A percentile compares a stretch with the other conserved stretches of the same genome.
These are phyloP conservation scores for Aspergillus mulundensis DNA, from an alignment of 495 filamentous ascomycete genomes.

Conservation along the genomic window DNA sequence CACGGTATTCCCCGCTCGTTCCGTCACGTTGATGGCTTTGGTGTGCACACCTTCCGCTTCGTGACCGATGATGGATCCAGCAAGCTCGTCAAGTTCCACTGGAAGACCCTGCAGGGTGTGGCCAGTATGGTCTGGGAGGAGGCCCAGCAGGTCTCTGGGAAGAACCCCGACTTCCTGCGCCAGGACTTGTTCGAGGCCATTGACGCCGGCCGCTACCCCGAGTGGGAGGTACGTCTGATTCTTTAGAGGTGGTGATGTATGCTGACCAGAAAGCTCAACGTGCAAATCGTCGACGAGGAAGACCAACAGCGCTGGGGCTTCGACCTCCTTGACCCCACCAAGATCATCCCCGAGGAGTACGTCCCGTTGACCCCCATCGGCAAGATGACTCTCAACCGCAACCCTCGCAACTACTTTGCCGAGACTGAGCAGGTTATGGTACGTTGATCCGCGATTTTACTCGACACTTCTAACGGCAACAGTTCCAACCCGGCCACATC, in stretches of 20 bases:
- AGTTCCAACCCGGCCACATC: slow-evolving; percentile 65
- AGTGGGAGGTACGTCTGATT: slow-evolving; percentile 58
- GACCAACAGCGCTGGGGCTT: slow-evolving; percentile 63
- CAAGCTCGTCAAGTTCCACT: slow-evolving; percentile 71
- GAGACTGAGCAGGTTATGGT: slow-evolving; percentile 73
- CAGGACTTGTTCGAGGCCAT: slow-evolving; percentile 71
- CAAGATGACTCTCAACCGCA: slow-evolving; percentile 64
- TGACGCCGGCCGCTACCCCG: slow-evolving; percentile 57
- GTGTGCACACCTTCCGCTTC: slow-evolving; percentile 67
- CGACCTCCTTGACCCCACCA: slow-evolving; percentile 72
- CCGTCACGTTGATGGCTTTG: slow-evolving; percentile 69
- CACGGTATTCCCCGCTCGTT: slow-evolving; percentile 67
- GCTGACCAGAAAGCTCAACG: slow-evolving; percentile 40
- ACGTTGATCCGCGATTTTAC: slow-evolving; percentile 17
- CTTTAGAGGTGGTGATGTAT: neutral
- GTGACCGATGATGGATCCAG: slow-evolving; percentile 61
- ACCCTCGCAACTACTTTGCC: slow-evolving; percentile 73
- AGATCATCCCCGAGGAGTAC: slow-evolving; percentile 69
- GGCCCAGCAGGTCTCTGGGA: slow-evolving; percentile 60
- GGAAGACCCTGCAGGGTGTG: slow-evolving; percentile 63
- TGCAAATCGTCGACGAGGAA: slow-evolving; percentile 72
- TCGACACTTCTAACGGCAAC: slow-evolving; percentile 29
- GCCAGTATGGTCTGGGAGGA: slow-evolving; percentile 73
- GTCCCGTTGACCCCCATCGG: slow-evolving; percentile 64
- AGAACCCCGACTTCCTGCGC: slow-evolving; percentile 68